Percentiles rank a stretch among this genome's conserved stretches.
Conservation (phyloP, 208 protist species). For the Trypanosoma boissoni region DNA sequence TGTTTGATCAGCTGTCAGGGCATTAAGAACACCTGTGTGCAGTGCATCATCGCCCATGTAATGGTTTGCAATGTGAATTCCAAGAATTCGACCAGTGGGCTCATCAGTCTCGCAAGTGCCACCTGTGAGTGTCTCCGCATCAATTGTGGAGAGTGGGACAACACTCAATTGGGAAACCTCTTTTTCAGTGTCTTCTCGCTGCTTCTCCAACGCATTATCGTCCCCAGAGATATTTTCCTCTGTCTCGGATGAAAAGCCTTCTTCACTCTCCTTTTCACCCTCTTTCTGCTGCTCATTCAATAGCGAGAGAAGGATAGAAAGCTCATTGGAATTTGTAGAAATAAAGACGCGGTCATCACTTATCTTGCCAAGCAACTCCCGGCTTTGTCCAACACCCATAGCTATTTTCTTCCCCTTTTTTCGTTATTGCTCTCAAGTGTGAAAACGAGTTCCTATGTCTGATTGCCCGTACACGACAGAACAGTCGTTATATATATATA, state of each 20-base stretch:
- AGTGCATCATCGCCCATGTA: constrained; percentile 40
- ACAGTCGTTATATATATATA: constrained; percentile 3
- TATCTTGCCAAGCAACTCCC: constrained; percentile 24
- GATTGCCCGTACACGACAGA: not conserved
- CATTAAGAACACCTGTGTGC: constrained; percentile 24
- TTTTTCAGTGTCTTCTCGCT: not conserved
- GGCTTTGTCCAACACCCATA: constrained; percentile 44
- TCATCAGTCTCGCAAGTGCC: no score
- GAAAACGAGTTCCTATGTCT: not conserved
- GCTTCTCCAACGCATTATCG: no score
- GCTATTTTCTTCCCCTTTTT: constrained; percentile 1
- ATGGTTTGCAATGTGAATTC: constrained; percentile 38
- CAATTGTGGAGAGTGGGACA: no score
- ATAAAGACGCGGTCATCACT: constrained; percentile 26
- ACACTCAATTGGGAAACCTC: no score
- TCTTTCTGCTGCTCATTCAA: not conserved
- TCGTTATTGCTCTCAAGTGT: not conserved
- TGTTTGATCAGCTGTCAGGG: constrained; percentile 29
- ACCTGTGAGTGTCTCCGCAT: no score
- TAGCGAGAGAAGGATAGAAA: constrained; percentile 12
- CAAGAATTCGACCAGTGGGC: constrained; percentile 20
- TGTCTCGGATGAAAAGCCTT: not conserved
- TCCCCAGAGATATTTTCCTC: not conserved
- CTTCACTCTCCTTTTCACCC: not conserved
- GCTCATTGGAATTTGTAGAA: constrained; percentile 28